phyloP scores from a whole-genome alignment of 495 filamentous ascomycete species.

The Penicillium tannophilum region DNA sequence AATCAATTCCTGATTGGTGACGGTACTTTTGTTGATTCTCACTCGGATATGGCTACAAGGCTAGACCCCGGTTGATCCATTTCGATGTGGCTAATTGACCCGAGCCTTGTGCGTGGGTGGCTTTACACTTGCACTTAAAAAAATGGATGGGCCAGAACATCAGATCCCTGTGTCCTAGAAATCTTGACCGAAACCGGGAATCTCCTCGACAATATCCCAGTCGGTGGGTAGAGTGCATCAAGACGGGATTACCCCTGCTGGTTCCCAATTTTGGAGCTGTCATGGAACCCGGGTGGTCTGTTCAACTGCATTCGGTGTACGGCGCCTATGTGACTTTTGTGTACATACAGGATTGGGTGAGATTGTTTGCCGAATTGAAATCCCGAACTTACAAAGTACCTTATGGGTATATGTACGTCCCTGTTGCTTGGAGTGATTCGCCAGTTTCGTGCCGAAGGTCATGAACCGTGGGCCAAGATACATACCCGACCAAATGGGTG shows the following conservation, averaged over 20 bases:
- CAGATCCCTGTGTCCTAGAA: neutral
- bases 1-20: neutral
- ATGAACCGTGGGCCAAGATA: neutral
- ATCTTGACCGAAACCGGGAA: neutral
- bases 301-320: neutral
- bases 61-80: neutral
- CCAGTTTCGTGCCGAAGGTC: neutral
- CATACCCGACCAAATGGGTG: neutral
- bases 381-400: neutral
- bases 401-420: neutral
- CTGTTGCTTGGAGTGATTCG: neutral
- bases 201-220: neutral
- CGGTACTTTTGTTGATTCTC: neutral
- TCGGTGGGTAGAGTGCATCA: neutral
- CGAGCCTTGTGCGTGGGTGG: neutral
- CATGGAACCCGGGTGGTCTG: neutral
- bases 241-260: conserved; percentile 1
- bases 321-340: neutral
- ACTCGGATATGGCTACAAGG: neutral
- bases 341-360: no score
- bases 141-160: neutral
- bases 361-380: no score
- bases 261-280: neutral
- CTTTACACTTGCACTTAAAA: neutral
- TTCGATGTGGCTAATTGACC: neutral